A percentile compares a stretch with the other conserved stretches of the same genome.
These are phyloP conservation scores for Holtermannia corniformis DNA, from an alignment of 768 basidiomycete species.

Conservation along the genomic window DNA sequence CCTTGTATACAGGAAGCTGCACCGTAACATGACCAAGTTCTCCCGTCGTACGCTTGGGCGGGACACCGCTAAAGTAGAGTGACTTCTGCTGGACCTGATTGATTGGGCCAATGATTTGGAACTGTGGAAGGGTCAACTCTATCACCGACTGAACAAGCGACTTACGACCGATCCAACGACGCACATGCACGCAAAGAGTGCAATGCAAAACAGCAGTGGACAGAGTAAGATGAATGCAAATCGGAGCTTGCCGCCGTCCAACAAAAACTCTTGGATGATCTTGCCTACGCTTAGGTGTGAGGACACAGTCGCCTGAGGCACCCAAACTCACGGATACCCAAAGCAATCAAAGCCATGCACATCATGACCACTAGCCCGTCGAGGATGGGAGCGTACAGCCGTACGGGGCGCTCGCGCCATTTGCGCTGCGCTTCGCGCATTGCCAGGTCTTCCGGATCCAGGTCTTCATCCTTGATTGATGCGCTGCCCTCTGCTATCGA, in stretches of 20 bases:
- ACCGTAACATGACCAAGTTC: conserved; percentile 42
- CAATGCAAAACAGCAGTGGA: conserved; percentile 65
- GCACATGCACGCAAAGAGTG: conserved; percentile 25
- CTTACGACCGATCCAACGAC: conserved; percentile 43
- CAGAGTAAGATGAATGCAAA: conserved; percentile 58
- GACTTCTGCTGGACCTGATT: conserved; percentile 80
- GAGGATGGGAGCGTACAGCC: conserved; percentile 32
- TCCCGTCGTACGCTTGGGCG: conserved; percentile 28
- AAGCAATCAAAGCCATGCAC: conserved; percentile 20
- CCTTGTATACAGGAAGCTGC: conserved; percentile 79
- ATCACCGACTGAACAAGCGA: conserved; percentile 2
- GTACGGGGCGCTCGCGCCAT: conserved; percentile 28
- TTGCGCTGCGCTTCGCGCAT: conserved; percentile 15
- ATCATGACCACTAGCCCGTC: conserved; percentile 33
- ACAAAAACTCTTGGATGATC: conserved; percentile 56
- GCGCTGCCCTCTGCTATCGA: conserved; percentile 18
- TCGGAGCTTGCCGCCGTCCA: conserved; percentile 56
- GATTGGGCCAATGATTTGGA: conserved; percentile 58
- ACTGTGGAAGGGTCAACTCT: conserved; percentile 9
- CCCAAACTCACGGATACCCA: conserved; percentile 40
- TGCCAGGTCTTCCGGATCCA: conserved; percentile 33
- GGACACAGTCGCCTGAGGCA: conserved; percentile 54
- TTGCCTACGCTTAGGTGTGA: conserved; percentile 57
- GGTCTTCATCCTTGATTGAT: conserved; percentile 13
- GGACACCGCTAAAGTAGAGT: conserved; percentile 56